phyloP scores from a whole-genome alignment of 768 basidiomycete genomes.

The Pilatotrama ljubarskyi region DNA sequence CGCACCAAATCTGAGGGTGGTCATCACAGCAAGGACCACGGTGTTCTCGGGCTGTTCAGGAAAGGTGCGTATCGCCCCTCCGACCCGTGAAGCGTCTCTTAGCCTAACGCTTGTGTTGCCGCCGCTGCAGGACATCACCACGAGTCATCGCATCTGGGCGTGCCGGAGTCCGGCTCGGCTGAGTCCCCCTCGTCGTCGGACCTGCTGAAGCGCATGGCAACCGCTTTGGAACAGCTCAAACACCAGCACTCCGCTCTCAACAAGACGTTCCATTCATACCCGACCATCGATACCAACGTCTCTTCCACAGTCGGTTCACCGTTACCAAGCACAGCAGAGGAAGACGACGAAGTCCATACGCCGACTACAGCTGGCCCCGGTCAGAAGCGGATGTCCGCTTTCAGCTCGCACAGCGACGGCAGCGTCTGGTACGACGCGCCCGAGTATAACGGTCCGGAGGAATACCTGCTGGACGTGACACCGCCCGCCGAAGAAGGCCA shows the following conservation, averaged over 20 bases:
- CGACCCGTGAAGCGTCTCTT: background rate
- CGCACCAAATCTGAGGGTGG: constrained; percentile 43
- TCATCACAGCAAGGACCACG: constrained; percentile 32
- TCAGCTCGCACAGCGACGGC: constrained; percentile 31
- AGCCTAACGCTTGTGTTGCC: background rate
- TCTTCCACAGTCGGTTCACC: constrained; percentile 32
- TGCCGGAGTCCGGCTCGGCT: constrained; percentile 7
- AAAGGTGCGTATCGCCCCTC: constrained; percentile 26
- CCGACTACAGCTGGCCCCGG: constrained; percentile 19
- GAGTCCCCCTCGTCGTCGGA: constrained; percentile 23
- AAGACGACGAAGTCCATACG: constrained; percentile 37
- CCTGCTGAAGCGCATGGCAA: constrained; percentile 44
- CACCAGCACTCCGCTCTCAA: constrained; percentile 54
- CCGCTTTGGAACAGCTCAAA: constrained; percentile 55
- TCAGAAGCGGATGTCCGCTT: constrained; percentile 25
- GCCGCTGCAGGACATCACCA: constrained; percentile 14
- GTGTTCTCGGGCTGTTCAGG: constrained; percentile 62
- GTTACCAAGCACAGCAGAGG: constrained; percentile 50
- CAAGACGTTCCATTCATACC: constrained; percentile 31
- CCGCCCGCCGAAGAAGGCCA: constrained; percentile 30
- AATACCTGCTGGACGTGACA: constrained; percentile 54
- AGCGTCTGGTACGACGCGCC: constrained; percentile 79
- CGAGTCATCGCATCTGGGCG: constrained; percentile 15
- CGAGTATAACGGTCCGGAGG: constrained; percentile 65
- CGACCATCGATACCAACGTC: constrained; percentile 26